Conservation (phyloP, 352 stramenopile genomes). For the Phytophthora quininea region DNA sequence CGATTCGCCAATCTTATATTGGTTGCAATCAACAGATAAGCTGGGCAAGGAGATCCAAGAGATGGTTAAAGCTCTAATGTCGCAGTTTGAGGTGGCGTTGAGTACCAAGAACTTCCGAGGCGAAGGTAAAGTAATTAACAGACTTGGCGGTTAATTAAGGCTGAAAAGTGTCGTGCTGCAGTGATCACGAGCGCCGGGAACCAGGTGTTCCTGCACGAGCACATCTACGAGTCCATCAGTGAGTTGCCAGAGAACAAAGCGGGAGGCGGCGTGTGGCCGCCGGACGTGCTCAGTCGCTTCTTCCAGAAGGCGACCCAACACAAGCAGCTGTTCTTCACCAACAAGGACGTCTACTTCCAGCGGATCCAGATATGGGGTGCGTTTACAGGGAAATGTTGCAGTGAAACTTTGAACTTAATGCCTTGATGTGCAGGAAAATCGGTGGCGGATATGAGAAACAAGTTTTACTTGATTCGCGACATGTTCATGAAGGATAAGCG, state of each 20-base stretch:
- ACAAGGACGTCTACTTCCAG: constrained; percentile 65
- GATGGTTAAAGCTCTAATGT: constrained; percentile 60
- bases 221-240: constrained; percentile 75
- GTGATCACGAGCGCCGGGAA: constrained; percentile 41
- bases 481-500: constrained; percentile 62
- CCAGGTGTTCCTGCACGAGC: constrained; percentile 61
- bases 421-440: constrained; percentile 47
- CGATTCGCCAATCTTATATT: background rate
- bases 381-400: background rate
- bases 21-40: constrained; percentile 35
- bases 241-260: constrained; percentile 60
- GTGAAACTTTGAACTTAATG: background rate
- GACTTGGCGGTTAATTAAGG: too few relatives aligned
- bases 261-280: constrained; percentile 65
- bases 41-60: constrained; percentile 41
- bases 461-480: constrained; percentile 78
- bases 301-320: constrained; percentile 71
- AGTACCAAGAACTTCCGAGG: constrained; percentile 74
- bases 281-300: constrained; percentile 67
- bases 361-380: constrained; percentile 70
- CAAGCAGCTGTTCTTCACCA: constrained; percentile 41
- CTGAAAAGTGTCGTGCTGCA: background rate
- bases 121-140: constrained; percentile 41
- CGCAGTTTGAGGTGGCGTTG: constrained; percentile 60
- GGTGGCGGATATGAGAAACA: constrained; percentile 60